Conservation (phyloP, 2,329 filamentous ascomycete species). For the Verticillium longisporum region DNA sequence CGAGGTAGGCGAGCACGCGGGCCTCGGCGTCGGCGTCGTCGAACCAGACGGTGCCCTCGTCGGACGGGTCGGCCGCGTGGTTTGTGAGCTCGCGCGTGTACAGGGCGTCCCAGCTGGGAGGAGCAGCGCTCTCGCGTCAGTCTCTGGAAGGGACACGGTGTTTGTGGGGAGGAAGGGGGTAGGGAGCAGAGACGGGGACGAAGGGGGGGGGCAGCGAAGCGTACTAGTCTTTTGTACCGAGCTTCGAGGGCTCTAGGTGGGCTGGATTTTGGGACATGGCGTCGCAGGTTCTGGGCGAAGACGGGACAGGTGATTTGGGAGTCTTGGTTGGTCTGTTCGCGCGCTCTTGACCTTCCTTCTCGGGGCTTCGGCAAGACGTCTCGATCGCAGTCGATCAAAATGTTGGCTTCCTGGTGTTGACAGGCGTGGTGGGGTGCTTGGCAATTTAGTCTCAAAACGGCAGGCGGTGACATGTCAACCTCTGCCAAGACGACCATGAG, state of each 20-base stretch:
- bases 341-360: background rate
- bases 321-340: background rate
- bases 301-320: background rate
- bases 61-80: conserved; percentile 62
- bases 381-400: background rate
- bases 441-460: background rate
- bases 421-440: background rate
- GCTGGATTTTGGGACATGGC: conserved; percentile 36
- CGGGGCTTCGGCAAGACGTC: background rate
- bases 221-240: conserved; percentile 90
- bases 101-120: conserved; percentile 63
- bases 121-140: background rate
- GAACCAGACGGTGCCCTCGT: conserved; percentile 94
- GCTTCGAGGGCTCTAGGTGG: conserved; percentile 66
- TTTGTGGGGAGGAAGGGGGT: conserved; percentile 3
- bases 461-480: background rate
- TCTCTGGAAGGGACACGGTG: background rate
- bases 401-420: background rate
- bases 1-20: conserved; percentile 67
- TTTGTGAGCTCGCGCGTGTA: conserved; percentile 68
- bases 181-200: background rate
- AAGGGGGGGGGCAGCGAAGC: conserved; percentile 20
- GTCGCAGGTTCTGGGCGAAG: background rate
- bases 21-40: conserved; percentile 83
- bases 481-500: background rate